Evolutionary conservation across 2,329 filamentous ascomycete genomes (phyloP).

Genomic region (Akanthomyces lecanii): DNA sequence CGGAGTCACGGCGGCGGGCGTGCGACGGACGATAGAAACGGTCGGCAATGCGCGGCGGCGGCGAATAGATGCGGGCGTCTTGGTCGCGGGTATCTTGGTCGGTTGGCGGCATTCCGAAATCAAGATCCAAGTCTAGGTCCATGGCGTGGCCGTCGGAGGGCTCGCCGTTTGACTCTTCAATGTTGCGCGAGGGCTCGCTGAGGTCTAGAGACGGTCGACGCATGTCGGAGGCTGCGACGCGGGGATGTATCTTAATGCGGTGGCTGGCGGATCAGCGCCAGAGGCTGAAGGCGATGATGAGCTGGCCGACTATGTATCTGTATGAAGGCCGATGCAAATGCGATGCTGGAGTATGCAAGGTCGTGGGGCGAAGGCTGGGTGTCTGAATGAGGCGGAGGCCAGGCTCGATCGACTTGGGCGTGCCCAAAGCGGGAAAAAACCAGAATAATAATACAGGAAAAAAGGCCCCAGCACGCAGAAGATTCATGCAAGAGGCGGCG

Average conservation of each 20-base stretch:
- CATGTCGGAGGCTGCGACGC: conserved; percentile 31
- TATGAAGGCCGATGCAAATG: conserved; percentile 9
- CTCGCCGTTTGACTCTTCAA: conserved; percentile 32
- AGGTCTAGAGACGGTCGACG: conserved; percentile 39
- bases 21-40: conserved; percentile 69
- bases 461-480: not conserved
- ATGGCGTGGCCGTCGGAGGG: conserved; percentile 28
- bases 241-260: not conserved
- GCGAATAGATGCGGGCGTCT: conserved; percentile 46
- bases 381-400: not conserved
- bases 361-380: conserved; percentile 12
- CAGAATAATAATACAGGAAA: conserved; percentile 1
- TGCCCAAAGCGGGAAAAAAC: not conserved
- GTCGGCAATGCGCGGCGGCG: conserved; percentile 72
- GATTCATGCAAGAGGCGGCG: conserved; percentile 9
- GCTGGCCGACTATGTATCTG: not conserved
- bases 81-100: conserved; percentile 35
- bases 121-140: conserved; percentile 22
- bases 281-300: not conserved
- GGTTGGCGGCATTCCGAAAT: conserved; percentile 36
- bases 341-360: not conserved
- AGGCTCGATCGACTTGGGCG: not conserved
- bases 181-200: conserved; percentile 38
- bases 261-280: conserved; percentile 1
- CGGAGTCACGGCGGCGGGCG: conserved; percentile 67